Evolutionary conservation across 805 yeast species (phyloP).

Genomic region (Barnettozyma siamensis): DNA sequence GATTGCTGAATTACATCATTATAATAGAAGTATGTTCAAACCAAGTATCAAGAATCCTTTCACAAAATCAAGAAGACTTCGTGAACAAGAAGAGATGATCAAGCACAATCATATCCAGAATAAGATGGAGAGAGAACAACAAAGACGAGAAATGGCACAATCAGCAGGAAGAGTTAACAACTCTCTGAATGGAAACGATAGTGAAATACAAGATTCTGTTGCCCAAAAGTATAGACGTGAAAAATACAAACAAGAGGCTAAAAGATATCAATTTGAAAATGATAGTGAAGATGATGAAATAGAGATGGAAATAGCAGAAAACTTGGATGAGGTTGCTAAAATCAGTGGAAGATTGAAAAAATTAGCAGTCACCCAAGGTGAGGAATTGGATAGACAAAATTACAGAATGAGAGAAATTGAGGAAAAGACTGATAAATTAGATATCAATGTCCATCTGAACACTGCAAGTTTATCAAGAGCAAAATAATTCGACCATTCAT

Average conservation of each 20-base stretch:
- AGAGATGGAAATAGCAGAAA: slow-evolving; percentile 81
- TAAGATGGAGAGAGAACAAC: slow-evolving; percentile 54
- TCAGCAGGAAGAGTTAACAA: slow-evolving; percentile 65
- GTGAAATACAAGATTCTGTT: slow-evolving; percentile 29
- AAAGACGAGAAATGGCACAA: slow-evolving; percentile 51
- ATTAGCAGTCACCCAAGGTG: slow-evolving; percentile 66
- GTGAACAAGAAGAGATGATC: slow-evolving; percentile 66
- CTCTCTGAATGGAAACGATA: slow-evolving; percentile 41
- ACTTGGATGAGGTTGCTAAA: slow-evolving; percentile 70
- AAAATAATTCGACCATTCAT: neutral
- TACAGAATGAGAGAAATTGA: slow-evolving; percentile 66
- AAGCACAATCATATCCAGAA: slow-evolving; percentile 57
- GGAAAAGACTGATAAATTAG: slow-evolving; percentile 78
- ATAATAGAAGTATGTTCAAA: slow-evolving; percentile 76
- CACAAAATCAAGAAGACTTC: slow-evolving; percentile 69
- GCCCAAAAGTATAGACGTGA: slow-evolving; percentile 33
- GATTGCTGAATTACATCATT: slow-evolving; percentile 70
- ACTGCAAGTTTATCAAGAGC: slow-evolving; percentile 57
- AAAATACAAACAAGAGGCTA: slow-evolving; percentile 42
- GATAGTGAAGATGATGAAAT: slow-evolving; percentile 91
- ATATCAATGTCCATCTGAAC: slow-evolving; percentile 76
- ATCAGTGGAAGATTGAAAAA: slow-evolving; percentile 66
- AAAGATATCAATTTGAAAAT: slow-evolving; percentile 74
- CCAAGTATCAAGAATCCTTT: slow-evolving; percentile 84
- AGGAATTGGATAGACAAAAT: slow-evolving; percentile 78